These are phyloP conservation scores for Gnomoniopsis smithogilvyi DNA, from an alignment of 2,329 filamentous ascomycete genomes.

Conservation along the genomic window DNA sequence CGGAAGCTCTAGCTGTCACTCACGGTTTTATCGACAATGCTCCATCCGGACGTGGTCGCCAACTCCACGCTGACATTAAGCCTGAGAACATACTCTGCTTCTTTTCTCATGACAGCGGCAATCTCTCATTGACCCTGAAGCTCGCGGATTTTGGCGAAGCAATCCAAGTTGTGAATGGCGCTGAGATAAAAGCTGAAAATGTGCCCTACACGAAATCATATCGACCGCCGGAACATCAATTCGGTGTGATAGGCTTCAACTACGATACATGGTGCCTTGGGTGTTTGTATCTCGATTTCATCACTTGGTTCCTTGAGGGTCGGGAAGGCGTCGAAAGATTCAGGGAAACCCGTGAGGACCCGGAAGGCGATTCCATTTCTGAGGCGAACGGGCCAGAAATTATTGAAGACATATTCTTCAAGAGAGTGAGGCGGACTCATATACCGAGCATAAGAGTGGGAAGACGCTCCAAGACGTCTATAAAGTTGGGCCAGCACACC, in stretches of 20 bases:
- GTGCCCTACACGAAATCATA: no score
- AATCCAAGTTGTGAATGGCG: no score
- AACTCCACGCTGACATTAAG: not conserved
- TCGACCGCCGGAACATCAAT: no score
- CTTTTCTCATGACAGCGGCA: fast-evolving
- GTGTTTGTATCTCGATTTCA: not conserved
- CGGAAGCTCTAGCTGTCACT: not conserved
- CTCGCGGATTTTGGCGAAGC: slow-evolving; percentile 4
- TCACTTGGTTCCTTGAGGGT: not conserved
- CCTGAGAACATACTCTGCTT: slow-evolving; percentile 3
- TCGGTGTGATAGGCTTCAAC: no score
- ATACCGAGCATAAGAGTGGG: no score
- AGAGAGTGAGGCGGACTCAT: not conserved
- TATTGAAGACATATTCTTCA: not conserved
- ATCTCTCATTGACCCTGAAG: not conserved
- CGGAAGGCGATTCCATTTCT: no score
- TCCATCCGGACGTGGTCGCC: fast-evolving
- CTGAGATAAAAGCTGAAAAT: no score
- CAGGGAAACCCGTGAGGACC: fast-evolving
- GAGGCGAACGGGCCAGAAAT: no score
- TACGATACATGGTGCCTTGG: slow-evolving; percentile 6
- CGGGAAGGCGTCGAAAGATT: not conserved
- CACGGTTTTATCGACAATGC: not conserved
- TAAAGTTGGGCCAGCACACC: no score
- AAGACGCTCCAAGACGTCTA: no score